Base-by-base conservation (phyloP, 306 rosid species). In the Fragaria nilgerrensis region DNA sequence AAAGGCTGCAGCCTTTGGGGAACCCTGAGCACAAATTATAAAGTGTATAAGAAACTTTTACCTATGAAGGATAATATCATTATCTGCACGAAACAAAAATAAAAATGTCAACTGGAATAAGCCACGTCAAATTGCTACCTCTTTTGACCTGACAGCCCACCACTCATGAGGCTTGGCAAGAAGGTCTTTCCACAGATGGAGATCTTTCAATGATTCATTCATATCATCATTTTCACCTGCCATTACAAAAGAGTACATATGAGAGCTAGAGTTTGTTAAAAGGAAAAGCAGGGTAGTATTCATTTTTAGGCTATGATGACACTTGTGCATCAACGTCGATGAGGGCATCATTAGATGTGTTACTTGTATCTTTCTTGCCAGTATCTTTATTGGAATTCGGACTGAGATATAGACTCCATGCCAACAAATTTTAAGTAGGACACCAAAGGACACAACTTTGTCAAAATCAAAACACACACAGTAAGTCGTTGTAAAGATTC, bases 91-190 rank as follows among this genome's bases (percentile, higher is more conserved):
- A 52, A n/a, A 55, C 37, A 47, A 49, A 41, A 43, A 10, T 6
- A n/a, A 73, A 29, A 49, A 72, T 4, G 19, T 20, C 37, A 55
- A n/a, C 3, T 22, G 37, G 55, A 73, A 55, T 37, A n/a, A 73
- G 2, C 56, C 25, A 74, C 10, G 58, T 16, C 41, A 36, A 17
- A 58, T 58, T 43, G 39, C 12, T 74, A 74, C 77, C 77, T 74
- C 68, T 74, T 74, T 59, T 8, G 49, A 59, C 68, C 68, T 56
- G 68, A 74, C n/a, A 15, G 25, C 55, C 77, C 68, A 41, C 68
- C 68, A 58, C 34, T 72, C 76, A 34, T 52, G 76, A 58, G 77
- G 39, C 41, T 74, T 58, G 52, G 77, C 68, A 74, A 56, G 53
- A 22, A 58, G 37, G 45, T 25, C 78, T 61, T 74, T 74, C 78